Percentiles rank a stretch among this genome's conserved stretches.
These are phyloP conservation scores for Diplotaxis tenuifolia DNA, from an alignment of 345 rosid species.

Conservation along the genomic window DNA sequence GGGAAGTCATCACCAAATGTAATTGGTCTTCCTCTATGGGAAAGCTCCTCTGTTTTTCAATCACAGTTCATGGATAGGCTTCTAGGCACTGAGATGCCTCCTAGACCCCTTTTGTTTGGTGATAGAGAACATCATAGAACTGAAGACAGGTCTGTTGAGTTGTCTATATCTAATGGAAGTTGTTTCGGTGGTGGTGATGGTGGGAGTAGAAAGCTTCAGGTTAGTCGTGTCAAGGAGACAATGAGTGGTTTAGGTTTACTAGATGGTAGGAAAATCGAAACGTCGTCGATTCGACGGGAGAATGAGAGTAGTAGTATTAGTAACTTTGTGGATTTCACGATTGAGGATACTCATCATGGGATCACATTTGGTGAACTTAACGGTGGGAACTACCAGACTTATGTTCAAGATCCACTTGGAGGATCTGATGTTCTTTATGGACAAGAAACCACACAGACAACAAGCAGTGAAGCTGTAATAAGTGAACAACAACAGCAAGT, in stretches of 20 bases:
- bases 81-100: slow-evolving; percentile 59
- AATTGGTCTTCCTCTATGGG: slow-evolving; percentile 58
- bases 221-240: slow-evolving; percentile 61
- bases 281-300: slow-evolving; percentile 43
- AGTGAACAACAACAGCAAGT: neutral
- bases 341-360: slow-evolving; percentile 48
- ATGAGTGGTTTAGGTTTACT: slow-evolving; percentile 29
- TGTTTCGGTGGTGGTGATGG: slow-evolving; percentile 53
- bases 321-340: slow-evolving; percentile 40
- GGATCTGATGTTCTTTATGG: slow-evolving; percentile 38
- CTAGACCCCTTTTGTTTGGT: slow-evolving; percentile 51
- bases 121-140: slow-evolving; percentile 49
- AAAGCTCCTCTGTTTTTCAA: slow-evolving; percentile 53
- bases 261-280: slow-evolving; percentile 43
- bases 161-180: slow-evolving; percentile 61
- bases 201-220: slow-evolving; percentile 62
- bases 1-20: slow-evolving; percentile 43
- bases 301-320: slow-evolving; percentile 42
- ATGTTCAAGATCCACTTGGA: slow-evolving; percentile 45
- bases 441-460: neutral
- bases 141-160: slow-evolving; percentile 52
- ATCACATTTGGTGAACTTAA: slow-evolving; percentile 63
- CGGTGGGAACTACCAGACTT: slow-evolving; percentile 48
- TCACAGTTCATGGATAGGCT: slow-evolving; percentile 65
- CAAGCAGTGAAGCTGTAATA: neutral